Evolutionary conservation across 2,329 filamentous ascomycete species (phyloP), one percentile per base, ranked within the genome.

Genomic region (Fusarium sp.): DNA sequence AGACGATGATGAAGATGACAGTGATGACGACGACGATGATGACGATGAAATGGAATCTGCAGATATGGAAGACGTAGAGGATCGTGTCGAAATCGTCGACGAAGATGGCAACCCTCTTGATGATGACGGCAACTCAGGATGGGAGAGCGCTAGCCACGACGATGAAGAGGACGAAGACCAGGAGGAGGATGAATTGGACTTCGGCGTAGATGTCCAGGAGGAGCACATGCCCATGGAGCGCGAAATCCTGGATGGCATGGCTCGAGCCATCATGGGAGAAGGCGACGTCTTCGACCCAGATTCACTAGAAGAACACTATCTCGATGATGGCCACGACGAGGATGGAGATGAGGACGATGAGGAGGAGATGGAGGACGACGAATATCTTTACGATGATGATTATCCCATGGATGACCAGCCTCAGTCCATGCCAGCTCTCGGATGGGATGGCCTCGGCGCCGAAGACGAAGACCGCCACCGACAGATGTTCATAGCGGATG

Each of bases 341-440:
- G 88, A 84, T 60, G 41, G 83, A 51, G 82, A 83, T 40, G 85
- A 86, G 7, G 86, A 88, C 6, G 92, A 93, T 46, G 90, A 92
- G 19, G 90, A 92, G 40, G 89, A 90, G 43, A 85, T 91, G 70
- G 89, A 90, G 44, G 91, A 93, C 50, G 87, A 88, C 20, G 86
- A 89, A 55, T 88, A 88, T 72, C 81, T 86, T 60, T 89, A 88
- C 63, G 87, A 88, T 62, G 85, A 87, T 23, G 84, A 84, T 32
- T 87, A 85, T 77, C 82, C 85, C 59, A 81, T 75, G 47, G 73
- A 78, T 23, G 83, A 85, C 53, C 83, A 84, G 30, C 76, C 78
- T 45, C 78, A 82, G 17, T 78, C 81, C 49, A 80, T 85, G 70
- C 80, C 82, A 22, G 81, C 81, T 33, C 79, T 88, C 35, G 86